Evolutionary conservation across 495 filamentous ascomycete genomes (phyloP).

Genomic region (Penicillium tannophilum): DNA sequence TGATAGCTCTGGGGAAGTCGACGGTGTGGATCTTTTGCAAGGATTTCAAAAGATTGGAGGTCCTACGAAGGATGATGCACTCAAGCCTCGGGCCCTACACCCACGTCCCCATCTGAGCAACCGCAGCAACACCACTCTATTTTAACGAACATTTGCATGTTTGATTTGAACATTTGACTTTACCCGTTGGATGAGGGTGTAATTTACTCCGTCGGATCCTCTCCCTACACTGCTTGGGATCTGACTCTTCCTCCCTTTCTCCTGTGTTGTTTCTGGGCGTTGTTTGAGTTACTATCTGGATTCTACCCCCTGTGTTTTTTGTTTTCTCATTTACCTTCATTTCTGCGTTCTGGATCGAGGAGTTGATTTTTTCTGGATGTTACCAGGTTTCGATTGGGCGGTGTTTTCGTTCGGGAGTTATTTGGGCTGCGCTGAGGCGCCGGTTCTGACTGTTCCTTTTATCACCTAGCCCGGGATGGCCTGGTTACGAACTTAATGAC

Average conservation of each 20-base stretch:
- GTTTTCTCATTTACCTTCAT: conserved; percentile 17
- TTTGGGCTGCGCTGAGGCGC: conserved; percentile 26
- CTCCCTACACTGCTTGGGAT: background rate
- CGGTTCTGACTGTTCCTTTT: conserved; percentile 33
- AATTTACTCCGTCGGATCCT: conserved; percentile 5
- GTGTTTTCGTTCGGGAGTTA: conserved; percentile 38
- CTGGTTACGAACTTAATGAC: conserved; percentile 48
- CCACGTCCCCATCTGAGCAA: conserved; percentile 43
- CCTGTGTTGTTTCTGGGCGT: background rate
- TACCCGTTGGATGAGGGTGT: background rate
- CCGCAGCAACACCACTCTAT: conserved; percentile 47
- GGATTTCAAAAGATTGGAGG: conserved; percentile 89
- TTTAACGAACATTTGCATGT: conserved; percentile 32
- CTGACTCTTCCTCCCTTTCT: background rate
- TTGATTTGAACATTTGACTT: conserved; percentile 21
- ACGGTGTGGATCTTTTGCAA: conserved; percentile 80
- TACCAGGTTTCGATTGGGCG: conserved; percentile 25
- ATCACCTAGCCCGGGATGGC: conserved; percentile 36
- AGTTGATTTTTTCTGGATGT: conserved; percentile 22
- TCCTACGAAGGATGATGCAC: conserved; percentile 33
- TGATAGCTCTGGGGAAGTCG: conserved; percentile 56
- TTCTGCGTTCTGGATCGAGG: conserved; percentile 22
- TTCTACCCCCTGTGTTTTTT: conserved; percentile 3
- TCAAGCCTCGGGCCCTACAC: conserved; percentile 31
- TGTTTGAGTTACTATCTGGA: conserved; percentile 2